A percentile compares a stretch with the other conserved stretches of the same genome.
phyloP scores from a whole-genome alignment of 2,329 filamentous ascomycete species.

The Lasiodiplodia sp. region DNA sequence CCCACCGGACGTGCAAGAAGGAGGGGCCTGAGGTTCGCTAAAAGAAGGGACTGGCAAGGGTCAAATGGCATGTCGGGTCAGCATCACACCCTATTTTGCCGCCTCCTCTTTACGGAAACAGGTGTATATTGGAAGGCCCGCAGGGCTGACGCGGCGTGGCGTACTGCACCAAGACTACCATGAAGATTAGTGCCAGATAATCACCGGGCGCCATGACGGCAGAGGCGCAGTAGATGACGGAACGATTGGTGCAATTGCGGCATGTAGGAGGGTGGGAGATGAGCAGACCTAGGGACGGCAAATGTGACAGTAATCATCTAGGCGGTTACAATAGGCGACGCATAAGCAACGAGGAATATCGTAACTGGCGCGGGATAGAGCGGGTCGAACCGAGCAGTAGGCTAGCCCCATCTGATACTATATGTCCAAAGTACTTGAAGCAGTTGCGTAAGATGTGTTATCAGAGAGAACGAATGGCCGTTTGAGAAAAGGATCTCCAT shows the following conservation, averaged over 20 bases:
- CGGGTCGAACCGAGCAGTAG: slow-evolving; percentile 24
- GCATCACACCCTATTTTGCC: slow-evolving; percentile 15
- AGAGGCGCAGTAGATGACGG: not conserved
- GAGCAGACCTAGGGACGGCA: not conserved
- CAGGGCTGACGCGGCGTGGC: slow-evolving; percentile 15
- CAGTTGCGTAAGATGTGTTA: slow-evolving; percentile 3
- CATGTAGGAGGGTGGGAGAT: not conserved
- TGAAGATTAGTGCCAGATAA: slow-evolving; percentile 8
- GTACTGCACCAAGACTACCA: not conserved
- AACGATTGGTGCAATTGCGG: not conserved
- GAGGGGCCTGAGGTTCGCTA: slow-evolving; percentile 2
- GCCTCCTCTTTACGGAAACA: not conserved
- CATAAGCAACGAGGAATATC: not conserved
- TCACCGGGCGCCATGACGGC: slow-evolving; percentile 1
- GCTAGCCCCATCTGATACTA: slow-evolving; percentile 1
- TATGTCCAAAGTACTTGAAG: slow-evolving; percentile 13
- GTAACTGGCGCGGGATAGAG: slow-evolving; percentile 5
- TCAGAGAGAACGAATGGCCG: not conserved
- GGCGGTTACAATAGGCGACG: not conserved
- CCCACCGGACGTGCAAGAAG: slow-evolving; percentile 13
- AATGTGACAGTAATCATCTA: slow-evolving; percentile 7
- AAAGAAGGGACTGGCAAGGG: not conserved
- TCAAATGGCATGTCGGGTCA: not conserved
- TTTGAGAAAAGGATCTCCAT: not conserved
- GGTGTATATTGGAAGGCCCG: not conserved